Percentiles rank a stretch among this genome's conserved stretches.
Evolutionary conservation across 345 rosid species (phyloP).

Genomic region (Geranium brycei): DNA sequence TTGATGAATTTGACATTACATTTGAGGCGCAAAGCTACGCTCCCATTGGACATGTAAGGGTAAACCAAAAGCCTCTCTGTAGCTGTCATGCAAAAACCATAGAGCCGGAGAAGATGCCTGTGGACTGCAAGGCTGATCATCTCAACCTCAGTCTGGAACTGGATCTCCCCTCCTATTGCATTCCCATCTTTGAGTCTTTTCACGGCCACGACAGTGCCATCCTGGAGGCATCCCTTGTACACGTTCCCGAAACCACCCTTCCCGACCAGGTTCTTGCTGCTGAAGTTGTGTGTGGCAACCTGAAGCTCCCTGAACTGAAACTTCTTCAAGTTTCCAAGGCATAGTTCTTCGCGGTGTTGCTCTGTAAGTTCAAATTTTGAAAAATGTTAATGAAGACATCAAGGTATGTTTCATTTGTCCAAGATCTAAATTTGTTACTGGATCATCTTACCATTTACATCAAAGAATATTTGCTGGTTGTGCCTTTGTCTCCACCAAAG

Average conservation of each 20-base stretch:
- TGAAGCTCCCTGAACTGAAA: constrained; percentile 85
- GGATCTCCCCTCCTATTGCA: constrained; percentile 60
- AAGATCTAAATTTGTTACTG: neutral
- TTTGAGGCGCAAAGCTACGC: constrained; percentile 83
- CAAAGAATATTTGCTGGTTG: constrained; percentile 83
- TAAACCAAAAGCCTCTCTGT: constrained; percentile 71
- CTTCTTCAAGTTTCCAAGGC: constrained; percentile 73
- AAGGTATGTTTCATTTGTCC: neutral
- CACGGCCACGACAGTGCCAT: constrained; percentile 66
- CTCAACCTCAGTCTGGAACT: constrained; percentile 86
- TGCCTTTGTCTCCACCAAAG: constrained; percentile 72
- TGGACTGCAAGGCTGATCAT: constrained; percentile 96
- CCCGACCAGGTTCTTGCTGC: constrained; percentile 75
- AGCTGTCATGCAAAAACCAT: constrained; percentile 68
- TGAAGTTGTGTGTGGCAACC: constrained; percentile 72
- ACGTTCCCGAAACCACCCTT: constrained; percentile 94
- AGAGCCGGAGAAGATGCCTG: constrained; percentile 67
- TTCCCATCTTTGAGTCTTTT: constrained; percentile 69
- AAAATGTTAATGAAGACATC: neutral
- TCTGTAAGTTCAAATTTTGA: constrained; percentile 29
- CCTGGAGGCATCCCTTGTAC: constrained; percentile 71
- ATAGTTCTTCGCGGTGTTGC: constrained; percentile 46
- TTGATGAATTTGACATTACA: constrained; percentile 23
- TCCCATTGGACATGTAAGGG: constrained; percentile 96
- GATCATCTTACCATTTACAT: constrained; percentile 51